phyloP scores from a whole-genome alignment of 805 yeast species.

The Suhomyces kilbournensis region DNA sequence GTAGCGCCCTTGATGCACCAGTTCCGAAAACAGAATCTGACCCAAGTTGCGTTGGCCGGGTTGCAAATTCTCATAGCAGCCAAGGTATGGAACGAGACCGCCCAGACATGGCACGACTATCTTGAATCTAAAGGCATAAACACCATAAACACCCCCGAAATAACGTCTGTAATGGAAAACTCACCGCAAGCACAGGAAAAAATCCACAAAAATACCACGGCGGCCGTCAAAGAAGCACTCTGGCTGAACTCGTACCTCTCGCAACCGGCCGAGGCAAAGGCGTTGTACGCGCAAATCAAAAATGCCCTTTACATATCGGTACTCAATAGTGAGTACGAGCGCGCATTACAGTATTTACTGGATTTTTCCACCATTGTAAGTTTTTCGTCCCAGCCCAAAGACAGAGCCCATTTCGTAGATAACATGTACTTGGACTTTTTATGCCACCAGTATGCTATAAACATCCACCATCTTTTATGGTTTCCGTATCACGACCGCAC shows the following conservation, averaged over 20 bases:
- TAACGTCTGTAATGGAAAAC: not conserved
- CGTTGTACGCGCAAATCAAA: slow-evolving; percentile 3
- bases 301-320: slow-evolving; percentile 8
- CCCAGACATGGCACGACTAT: not conserved
- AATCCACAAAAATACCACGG: not conserved
- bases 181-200: not conserved
- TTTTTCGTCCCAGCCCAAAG: slow-evolving; percentile 24
- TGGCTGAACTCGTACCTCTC: not conserved
- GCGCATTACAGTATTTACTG: slow-evolving; percentile 16
- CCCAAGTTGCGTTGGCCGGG: not conserved
- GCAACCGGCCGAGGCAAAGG: not conserved
- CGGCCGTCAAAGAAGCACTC: not conserved
- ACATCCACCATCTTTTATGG: slow-evolving; percentile 22
- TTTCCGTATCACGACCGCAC: slow-evolving; percentile 11
- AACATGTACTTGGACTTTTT: slow-evolving; percentile 29
- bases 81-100: not conserved
- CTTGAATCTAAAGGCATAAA: not conserved
- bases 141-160: not conserved
- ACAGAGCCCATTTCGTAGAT: slow-evolving; percentile 15
- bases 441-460: slow-evolving; percentile 22
- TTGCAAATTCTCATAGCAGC: not conserved
- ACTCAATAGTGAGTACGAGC: slow-evolving; percentile 18
- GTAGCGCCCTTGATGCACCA: not conserved
- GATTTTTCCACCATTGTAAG: slow-evolving; percentile 15
- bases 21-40: not conserved